Evolutionary conservation across 257 asterid species (phyloP), one percentile per base, ranked within the genome.

Genomic region (Solanum pimpinellifolium): DNA sequence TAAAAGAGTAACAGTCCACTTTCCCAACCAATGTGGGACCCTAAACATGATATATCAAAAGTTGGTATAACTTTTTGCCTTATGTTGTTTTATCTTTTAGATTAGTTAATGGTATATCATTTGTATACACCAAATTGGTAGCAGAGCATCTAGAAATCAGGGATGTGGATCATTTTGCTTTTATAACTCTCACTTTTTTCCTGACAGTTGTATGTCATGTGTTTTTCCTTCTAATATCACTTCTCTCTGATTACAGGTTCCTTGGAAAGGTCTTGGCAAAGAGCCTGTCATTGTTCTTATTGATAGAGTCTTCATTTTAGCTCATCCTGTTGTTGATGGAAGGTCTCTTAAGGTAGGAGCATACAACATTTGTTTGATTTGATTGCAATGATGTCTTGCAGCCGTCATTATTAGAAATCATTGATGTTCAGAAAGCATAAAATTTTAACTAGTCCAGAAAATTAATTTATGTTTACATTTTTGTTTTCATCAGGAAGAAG

Each of bases 221-320:
- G 76, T 74, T 81, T 70, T 90, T 80, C 69, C 86, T 88, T 44
- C 85, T 85, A 86, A 88, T 44, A 65, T 81, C 69, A 47, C 44
- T 81, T 47, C 42, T 81, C 69, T 81, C 18, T 21, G 69, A 86
- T 35, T 46, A 90, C 87, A 97, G 99, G 99, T 97, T 87, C 99
- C 99, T 85, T 97, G 99, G 99, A 97, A 97, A 91, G 88, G 99
- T 88, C 99, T 97, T 80, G 99, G 99, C 85, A 97, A 97, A 93
- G 99, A 97, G 94, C 99, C 99, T 5, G 99, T 97, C 86, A 96
- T 97, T 89, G 99, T 97, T 93, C 96, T 94, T 83, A 96, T 97
- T 87, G 99, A 97, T 90, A 94, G 92, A 89, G 96, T 97, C 81
- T 97, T 97, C 89, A 93, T 97, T 89, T 96, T 97, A 90, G 99